Evolutionary conservation across 192 early-diverging fungal species (phyloP), one percentile per base, ranked within the genome.

Genomic region (Coemansia brasiliensis): DNA sequence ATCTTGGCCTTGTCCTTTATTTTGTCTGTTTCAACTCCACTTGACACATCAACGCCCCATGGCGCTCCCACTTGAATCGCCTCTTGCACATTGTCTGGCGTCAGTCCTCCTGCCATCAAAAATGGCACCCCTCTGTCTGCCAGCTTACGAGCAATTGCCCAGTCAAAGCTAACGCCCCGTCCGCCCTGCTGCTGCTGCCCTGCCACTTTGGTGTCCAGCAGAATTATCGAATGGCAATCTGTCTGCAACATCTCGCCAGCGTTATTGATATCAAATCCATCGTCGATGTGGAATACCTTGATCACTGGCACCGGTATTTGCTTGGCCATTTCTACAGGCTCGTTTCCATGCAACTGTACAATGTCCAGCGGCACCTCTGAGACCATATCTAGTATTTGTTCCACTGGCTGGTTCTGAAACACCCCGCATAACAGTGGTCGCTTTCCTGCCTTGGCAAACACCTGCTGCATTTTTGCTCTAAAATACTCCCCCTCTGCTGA

Each of bases 341-440:
- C 95, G 26, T 82, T 67, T 1, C 94, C 93, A 74, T 99, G 98
- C 51, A 98, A 81, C 82, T 99, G 98, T 16, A 97, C 88, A 29
- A 96, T 44, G 69, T 99, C 96, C 17, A 99, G 79, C 16, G 87
- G 86, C 18, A 88, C 82, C 16, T 63, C 63, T 16, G 73, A 59
- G 4, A 85, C 87, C 6, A 88, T 81, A 1, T 68, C 57, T 21
- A 84, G 83, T 55, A 98, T 94, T 52, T 93, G 71, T 42, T 88
- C 89, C 18, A 91, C 56, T 1, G 85, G 57, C 40, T 94, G 92
- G 66, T 95, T 91, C 59, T 85, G 84, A 71, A 99, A 99, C 9
- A 99, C 95, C 5, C 98, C 98, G 1, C 94, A 92, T 13, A 95
- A 69, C 49, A 94, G 74, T 17, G 98, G 98, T 40, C 72, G 81